Conservation (phyloP, 1,284 basidiomycete genomes). For the Melampsora abietis-canadensis region DNA sequence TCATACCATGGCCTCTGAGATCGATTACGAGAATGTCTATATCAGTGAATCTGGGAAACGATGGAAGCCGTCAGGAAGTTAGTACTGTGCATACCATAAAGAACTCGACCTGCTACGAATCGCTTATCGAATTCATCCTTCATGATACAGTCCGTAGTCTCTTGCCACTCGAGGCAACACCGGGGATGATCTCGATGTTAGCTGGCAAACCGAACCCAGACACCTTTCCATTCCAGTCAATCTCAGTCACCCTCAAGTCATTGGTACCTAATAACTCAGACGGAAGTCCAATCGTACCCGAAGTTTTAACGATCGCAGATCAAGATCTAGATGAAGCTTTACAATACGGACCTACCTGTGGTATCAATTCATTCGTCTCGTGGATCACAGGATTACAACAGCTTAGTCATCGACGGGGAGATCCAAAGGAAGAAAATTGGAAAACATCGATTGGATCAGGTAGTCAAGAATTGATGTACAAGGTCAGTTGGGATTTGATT, state of each 20-base stretch:
- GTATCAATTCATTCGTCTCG: slow-evolving; percentile 47
- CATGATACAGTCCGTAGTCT: slow-evolving; percentile 60
- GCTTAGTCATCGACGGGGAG: slow-evolving; percentile 48
- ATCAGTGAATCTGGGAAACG: slow-evolving; percentile 30
- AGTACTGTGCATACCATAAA: slow-evolving; percentile 4
- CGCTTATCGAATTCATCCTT: not conserved
- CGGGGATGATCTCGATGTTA: slow-evolving; percentile 78
- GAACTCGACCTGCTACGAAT: too few relatives aligned
- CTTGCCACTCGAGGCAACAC: slow-evolving; percentile 70
- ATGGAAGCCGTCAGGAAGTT: slow-evolving; percentile 42
- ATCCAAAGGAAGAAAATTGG: slow-evolving; percentile 38
- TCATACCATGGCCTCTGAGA: not conserved
- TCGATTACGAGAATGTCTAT: slow-evolving; percentile 33
- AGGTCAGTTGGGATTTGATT: slow-evolving; percentile 11
- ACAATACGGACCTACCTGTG: slow-evolving; percentile 51
- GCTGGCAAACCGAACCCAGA: slow-evolving; percentile 72
- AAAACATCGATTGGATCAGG: slow-evolving; percentile 33
- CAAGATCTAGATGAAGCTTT: slow-evolving; percentile 49
- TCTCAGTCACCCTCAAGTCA: slow-evolving; percentile 61
- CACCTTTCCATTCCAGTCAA: slow-evolving; percentile 80
- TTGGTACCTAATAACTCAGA: not conserved
- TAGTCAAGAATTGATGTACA: slow-evolving; percentile 41
- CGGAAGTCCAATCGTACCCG: not conserved
- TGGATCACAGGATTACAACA: slow-evolving; percentile 49
- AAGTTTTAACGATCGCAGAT: slow-evolving; percentile 45